Percentiles rank a stretch among this genome's conserved stretches.
Conservation (phyloP, 2,329 filamentous ascomycete genomes). For the Pochonia chlamydosporia region DNA sequence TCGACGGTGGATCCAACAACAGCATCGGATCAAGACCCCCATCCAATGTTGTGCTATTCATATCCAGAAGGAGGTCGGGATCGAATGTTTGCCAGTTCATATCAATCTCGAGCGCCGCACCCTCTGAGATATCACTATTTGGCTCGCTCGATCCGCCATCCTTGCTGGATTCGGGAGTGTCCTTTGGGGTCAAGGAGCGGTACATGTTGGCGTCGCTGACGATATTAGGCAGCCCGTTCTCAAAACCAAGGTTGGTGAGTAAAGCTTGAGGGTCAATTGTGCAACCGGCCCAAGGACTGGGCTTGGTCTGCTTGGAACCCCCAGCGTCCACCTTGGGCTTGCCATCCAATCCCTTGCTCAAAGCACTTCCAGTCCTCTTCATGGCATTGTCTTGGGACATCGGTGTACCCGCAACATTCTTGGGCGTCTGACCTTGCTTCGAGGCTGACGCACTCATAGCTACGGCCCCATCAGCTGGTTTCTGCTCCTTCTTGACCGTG, state of each 20-base stretch:
- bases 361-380: slow-evolving; percentile 44
- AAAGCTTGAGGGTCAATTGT: slow-evolving; percentile 46
- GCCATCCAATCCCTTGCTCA: slow-evolving; percentile 32
- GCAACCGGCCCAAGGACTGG: slow-evolving; percentile 31
- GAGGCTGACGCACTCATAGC: slow-evolving; percentile 37
- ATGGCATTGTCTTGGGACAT: slow-evolving; percentile 47
- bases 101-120: slow-evolving; percentile 46
- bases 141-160: slow-evolving; percentile 54
- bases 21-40: slow-evolving; percentile 22
- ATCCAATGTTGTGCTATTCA: slow-evolving; percentile 28
- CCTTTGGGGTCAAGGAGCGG: slow-evolving; percentile 52
- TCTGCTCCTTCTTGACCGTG: slow-evolving; percentile 28
- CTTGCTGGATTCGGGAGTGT: slow-evolving; percentile 60
- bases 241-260: slow-evolving; percentile 27
- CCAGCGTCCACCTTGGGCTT: slow-evolving; percentile 20
- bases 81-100: slow-evolving; percentile 46
- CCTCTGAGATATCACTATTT: slow-evolving; percentile 56
- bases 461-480: slow-evolving; percentile 22
- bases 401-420: slow-evolving; percentile 37
- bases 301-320: slow-evolving; percentile 5
- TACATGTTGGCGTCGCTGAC: slow-evolving; percentile 50
- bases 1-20: slow-evolving; percentile 18
- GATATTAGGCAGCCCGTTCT: slow-evolving; percentile 33
- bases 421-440: slow-evolving; percentile 43
- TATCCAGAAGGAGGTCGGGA: slow-evolving; percentile 35